These are phyloP conservation scores for Trichosporon asahii DNA, from an alignment of 1,284 basidiomycete genomes.

Conservation along the genomic window DNA sequence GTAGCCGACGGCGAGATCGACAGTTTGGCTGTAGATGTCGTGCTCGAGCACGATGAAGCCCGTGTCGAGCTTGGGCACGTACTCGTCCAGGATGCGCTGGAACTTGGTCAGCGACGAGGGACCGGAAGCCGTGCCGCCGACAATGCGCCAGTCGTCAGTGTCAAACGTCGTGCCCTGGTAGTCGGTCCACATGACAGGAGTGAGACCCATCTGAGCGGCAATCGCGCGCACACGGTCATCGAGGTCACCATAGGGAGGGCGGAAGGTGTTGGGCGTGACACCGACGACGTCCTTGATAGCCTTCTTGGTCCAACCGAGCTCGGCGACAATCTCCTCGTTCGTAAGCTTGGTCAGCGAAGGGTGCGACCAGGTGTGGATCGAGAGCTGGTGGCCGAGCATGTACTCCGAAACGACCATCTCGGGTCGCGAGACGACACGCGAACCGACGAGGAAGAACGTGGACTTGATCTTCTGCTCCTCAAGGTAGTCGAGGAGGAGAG, in stretches of 20 bases:
- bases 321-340: conserved; percentile 84
- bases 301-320: conserved; percentile 87
- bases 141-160: conserved; percentile 79
- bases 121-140: conserved; percentile 65
- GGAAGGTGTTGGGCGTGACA: conserved; percentile 70
- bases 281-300: conserved; percentile 78
- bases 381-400: conserved; percentile 44
- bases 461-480: conserved; percentile 54
- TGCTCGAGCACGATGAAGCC: conserved; percentile 89
- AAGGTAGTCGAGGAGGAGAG: conserved; percentile 56
- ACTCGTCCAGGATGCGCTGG: conserved; percentile 50
- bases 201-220: conserved; percentile 46
- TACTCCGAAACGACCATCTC: conserved; percentile 31
- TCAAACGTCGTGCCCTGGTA: conserved; percentile 59
- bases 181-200: conserved; percentile 50
- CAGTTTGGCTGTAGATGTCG: conserved; percentile 77
- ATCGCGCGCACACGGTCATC: conserved; percentile 30
- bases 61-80: conserved; percentile 45
- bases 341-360: conserved; percentile 67
- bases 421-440: conserved; percentile 26
- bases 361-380: conserved; percentile 58
- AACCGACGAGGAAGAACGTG: conserved; percentile 55
- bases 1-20: conserved; percentile 83
- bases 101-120: conserved; percentile 57
- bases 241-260: conserved; percentile 61